Percentiles rank a stretch among this genome's conserved stretches.
Evolutionary conservation across 768 basidiomycete species (phyloP).

Genomic region (Gymnopilus junonius): DNA sequence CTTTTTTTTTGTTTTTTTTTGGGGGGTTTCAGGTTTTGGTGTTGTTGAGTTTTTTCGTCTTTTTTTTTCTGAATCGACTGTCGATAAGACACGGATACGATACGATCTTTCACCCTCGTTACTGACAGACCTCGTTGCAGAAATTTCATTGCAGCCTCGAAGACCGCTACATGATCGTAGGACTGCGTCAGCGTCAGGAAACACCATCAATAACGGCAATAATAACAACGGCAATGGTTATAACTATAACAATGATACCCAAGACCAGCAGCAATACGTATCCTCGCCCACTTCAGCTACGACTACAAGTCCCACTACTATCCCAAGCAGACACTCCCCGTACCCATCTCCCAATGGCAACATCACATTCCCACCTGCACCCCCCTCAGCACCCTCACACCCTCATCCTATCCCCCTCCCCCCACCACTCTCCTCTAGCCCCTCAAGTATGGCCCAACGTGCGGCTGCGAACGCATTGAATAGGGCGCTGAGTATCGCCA

Average conservation of each 20-base stretch:
- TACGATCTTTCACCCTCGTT: not conserved
- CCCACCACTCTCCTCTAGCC: slow-evolving; percentile 69
- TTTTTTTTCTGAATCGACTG: too few relatives aligned
- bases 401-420: slow-evolving; percentile 64
- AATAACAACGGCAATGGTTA: not conserved
- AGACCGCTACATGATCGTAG: slow-evolving; percentile 62
- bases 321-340: not conserved
- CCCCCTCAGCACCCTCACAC: slow-evolving; percentile 62
- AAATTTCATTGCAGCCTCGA: slow-evolving; percentile 64
- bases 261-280: slow-evolving; percentile 34
- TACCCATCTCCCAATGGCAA: slow-evolving; percentile 22
- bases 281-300: slow-evolving; percentile 18
- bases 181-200: too few relatives aligned
- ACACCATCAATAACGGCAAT: slow-evolving; percentile 43
- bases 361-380: slow-evolving; percentile 69
- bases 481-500: slow-evolving; percentile 78
- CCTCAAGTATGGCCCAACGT: slow-evolving; percentile 61
- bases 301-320: slow-evolving; percentile 15
- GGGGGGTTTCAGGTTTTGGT: not conserved
- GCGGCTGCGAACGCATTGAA: slow-evolving; percentile 76
- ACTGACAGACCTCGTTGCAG: slow-evolving; percentile 39
- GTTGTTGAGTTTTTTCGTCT: not conserved
- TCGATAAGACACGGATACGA: not conserved
- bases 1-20: slow-evolving; percentile 1
- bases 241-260: slow-evolving; percentile 28